Evolutionary conservation across 176 grass and related monocot species (phyloP).

Genomic region (Panicum miliaceum): DNA sequence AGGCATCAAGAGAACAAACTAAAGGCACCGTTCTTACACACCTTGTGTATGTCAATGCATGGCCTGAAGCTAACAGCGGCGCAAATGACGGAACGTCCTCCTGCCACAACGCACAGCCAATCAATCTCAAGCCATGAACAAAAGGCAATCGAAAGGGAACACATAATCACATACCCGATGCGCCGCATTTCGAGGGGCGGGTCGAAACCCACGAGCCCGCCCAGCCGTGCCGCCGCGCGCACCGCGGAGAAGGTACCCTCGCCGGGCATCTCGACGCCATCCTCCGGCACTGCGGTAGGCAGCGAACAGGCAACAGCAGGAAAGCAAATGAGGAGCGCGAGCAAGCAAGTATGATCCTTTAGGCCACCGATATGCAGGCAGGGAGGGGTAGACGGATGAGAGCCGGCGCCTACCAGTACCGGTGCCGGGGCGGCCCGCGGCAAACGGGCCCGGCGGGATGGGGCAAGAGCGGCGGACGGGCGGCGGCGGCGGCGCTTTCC

Average conservation of each 20-base stretch:
- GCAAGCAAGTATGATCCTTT: not conserved
- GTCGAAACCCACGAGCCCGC: not conserved
- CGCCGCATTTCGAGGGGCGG: not conserved
- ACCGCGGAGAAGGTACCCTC: slow-evolving; percentile 3
- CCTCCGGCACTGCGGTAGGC: not conserved
- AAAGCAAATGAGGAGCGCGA: not conserved
- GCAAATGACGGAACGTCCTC: slow-evolving; percentile 40
- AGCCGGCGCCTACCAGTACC: not conserved
- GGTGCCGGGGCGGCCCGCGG: not conserved
- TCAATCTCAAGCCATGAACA: slow-evolving; percentile 15
- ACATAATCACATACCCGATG: slow-evolving; percentile 47
- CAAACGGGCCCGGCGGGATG: not conserved
- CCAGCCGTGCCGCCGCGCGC: not conserved
- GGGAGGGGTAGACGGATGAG: too few species aligned
- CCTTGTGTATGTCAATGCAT: slow-evolving; percentile 97
- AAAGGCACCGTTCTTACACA: slow-evolving; percentile 26
- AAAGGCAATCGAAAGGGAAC: slow-evolving; percentile 9
- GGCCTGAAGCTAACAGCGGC: slow-evolving; percentile 62
- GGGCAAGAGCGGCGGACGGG: not conserved
- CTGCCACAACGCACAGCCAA: slow-evolving; percentile 36
- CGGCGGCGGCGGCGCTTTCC: not conserved
- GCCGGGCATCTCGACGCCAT: slow-evolving; percentile 45
- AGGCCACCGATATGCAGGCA: not conserved
- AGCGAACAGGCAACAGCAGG: not conserved
- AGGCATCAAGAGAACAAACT: not conserved